These are phyloP conservation scores for Komagataella pseudopastoris DNA, from an alignment of 805 yeast genomes.

Conservation along the genomic window DNA sequence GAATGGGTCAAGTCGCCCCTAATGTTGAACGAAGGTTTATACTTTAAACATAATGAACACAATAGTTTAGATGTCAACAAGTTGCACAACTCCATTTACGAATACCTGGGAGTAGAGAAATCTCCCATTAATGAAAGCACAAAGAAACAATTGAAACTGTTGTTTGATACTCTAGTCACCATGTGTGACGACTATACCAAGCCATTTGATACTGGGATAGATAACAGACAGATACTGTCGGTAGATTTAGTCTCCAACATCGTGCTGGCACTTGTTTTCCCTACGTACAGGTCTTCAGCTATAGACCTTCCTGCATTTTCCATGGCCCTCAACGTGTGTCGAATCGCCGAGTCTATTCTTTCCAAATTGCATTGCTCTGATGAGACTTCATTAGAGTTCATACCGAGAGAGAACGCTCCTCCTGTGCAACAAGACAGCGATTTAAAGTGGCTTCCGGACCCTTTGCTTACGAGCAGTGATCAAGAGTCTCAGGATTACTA, in stretches of 20 bases:
- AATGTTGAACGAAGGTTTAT: background rate
- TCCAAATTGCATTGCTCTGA: background rate
- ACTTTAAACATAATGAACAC: background rate
- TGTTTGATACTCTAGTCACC: constrained; percentile 17
- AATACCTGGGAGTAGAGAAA: background rate
- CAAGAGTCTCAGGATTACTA: background rate
- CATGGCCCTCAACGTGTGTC: background rate
- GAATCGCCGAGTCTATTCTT: background rate
- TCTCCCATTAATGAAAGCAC: background rate
- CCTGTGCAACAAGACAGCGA: background rate
- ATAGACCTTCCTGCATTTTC: constrained; percentile 13
- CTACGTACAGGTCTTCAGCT: constrained; percentile 8
- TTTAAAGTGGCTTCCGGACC: background rate
- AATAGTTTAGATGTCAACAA: background rate
- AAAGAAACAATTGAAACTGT: constrained; percentile 1
- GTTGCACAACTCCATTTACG: background rate
- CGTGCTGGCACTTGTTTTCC: constrained; percentile 26
- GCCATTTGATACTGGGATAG: constrained; percentile 44
- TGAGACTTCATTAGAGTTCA: background rate
- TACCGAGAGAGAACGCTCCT: background rate
- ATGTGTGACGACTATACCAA: constrained; percentile 56
- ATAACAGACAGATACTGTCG: constrained; percentile 34
- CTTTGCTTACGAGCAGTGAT: background rate
- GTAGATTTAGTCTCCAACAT: constrained; percentile 40
- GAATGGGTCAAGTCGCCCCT: background rate